Conservation (phyloP, 352 stramenopile species). For the Phytophthora ramorum region DNA sequence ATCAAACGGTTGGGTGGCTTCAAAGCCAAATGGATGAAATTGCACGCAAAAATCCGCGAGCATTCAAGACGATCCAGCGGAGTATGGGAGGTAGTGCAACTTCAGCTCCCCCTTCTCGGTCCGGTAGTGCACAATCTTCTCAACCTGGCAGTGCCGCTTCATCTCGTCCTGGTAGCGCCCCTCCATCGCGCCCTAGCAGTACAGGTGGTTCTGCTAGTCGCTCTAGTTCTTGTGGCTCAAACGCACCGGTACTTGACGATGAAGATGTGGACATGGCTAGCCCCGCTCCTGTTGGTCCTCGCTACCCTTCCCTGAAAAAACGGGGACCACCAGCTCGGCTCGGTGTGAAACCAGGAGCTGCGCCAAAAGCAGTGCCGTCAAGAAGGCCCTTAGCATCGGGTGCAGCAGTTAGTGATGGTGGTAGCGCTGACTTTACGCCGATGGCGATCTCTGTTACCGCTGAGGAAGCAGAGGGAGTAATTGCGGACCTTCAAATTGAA, state of each 20-base stretch:
- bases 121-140: conserved; percentile 40
- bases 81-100: conserved; percentile 37
- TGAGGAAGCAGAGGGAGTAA: conserved; percentile 72
- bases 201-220: conserved; percentile 33
- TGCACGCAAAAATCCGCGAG: conserved; percentile 72
- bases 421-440: conserved; percentile 62
- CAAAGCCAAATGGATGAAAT: conserved; percentile 72
- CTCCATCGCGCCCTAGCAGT: conserved; percentile 40
- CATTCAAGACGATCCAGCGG: conserved; percentile 72
- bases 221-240: conserved; percentile 24
- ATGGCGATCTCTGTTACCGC: conserved; percentile 66
- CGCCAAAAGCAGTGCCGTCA: conserved; percentile 33
- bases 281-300: conserved; percentile 16
- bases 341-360: conserved; percentile 47
- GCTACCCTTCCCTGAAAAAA: conserved; percentile 47
- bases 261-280: conserved; percentile 45
- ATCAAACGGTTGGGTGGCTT: conserved; percentile 60
- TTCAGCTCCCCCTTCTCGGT: conserved; percentile 39
- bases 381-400: conserved; percentile 37
- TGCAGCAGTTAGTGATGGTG: conserved; percentile 21
- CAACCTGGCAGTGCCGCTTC: conserved; percentile 24
- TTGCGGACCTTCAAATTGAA: conserved; percentile 65
- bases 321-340: conserved; percentile 59
- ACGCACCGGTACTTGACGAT: conserved; percentile 18
- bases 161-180: conserved; percentile 20